Percentiles rank a stretch among this genome's conserved stretches.
Conservation (phyloP, 768 basidiomycete genomes). For the Terana coerulea region DNA sequence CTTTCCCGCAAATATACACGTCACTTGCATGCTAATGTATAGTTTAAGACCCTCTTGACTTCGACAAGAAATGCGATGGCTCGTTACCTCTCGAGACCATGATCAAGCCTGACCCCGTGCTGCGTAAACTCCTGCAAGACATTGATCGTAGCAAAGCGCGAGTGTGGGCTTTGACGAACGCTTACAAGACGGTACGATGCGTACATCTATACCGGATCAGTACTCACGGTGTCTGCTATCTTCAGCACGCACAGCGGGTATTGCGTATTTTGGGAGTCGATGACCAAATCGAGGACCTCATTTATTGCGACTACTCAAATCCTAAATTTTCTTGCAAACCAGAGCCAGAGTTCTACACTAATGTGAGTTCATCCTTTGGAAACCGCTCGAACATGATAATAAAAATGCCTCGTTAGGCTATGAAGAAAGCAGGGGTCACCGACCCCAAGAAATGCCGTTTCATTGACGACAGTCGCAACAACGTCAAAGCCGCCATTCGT, state of each 20-base stretch:
- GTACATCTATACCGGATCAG: too few relatives aligned
- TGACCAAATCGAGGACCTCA: slow-evolving; percentile 69
- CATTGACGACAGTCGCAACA: slow-evolving; percentile 70
- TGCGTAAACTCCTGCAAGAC: slow-evolving; percentile 70
- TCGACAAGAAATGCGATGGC: slow-evolving; percentile 80
- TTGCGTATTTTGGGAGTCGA: slow-evolving; percentile 67
- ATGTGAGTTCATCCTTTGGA: slow-evolving; percentile 39
- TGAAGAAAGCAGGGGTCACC: slow-evolving; percentile 52
- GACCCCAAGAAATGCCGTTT: slow-evolving; percentile 76
- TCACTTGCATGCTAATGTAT: background rate
- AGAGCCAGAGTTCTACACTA: slow-evolving; percentile 63
- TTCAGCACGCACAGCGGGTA: slow-evolving; percentile 78
- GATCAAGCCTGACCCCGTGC: slow-evolving; percentile 57
- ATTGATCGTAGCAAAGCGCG: slow-evolving; percentile 72
- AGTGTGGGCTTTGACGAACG: slow-evolving; percentile 89
- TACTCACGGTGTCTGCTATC: too few relatives aligned
- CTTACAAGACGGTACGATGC: slow-evolving; percentile 69
- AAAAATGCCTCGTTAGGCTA: slow-evolving; percentile 43
- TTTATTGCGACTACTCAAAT: slow-evolving; percentile 73
- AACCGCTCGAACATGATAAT: slow-evolving; percentile 2
- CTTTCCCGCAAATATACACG: background rate
- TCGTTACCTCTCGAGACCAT: slow-evolving; percentile 79
- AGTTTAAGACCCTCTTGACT: slow-evolving; percentile 70
- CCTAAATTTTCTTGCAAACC: slow-evolving; percentile 78
- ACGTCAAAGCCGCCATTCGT: slow-evolving; percentile 61